phyloP scores from a whole-genome alignment of 2,329 filamentous ascomycete genomes.

The Emergomyces orientalis region DNA sequence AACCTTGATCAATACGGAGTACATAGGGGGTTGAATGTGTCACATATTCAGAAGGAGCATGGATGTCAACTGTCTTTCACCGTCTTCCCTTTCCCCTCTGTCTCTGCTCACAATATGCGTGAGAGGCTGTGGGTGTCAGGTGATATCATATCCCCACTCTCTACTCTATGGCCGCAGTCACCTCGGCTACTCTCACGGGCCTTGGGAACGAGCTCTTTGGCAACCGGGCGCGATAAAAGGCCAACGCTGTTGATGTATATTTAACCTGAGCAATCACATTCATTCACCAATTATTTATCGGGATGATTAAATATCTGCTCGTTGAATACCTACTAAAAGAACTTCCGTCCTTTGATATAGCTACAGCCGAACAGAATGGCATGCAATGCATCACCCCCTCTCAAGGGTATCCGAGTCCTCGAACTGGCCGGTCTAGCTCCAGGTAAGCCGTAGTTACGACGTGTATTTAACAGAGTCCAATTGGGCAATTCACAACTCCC shows the following conservation, averaged over 20 bases:
- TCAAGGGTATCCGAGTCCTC: slow-evolving; percentile 21
- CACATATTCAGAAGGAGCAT: not conserved
- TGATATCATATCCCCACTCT: not conserved
- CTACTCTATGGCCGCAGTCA: not conserved
- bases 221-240: not conserved
- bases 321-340: too few species aligned
- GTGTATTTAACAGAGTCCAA: slow-evolving; percentile 23
- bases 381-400: slow-evolving; percentile 12
- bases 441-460: slow-evolving; percentile 18
- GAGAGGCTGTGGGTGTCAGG: not conserved
- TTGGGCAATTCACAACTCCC: not conserved
- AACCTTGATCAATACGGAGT: not conserved
- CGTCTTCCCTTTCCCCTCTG: not conserved
- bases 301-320: not conserved
- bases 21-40: not conserved
- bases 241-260: not conserved
- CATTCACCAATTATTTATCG: not conserved
- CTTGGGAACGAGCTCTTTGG: not conserved
- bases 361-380: slow-evolving; percentile 3
- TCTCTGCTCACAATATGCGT: not conserved
- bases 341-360: not conserved
- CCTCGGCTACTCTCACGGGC: slow-evolving; percentile 1
- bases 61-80: not conserved
- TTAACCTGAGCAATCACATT: not conserved
- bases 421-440: slow-evolving; percentile 24